Conservation (phyloP, 306 rosid genomes). For the Cucurbita pepo region DNA sequence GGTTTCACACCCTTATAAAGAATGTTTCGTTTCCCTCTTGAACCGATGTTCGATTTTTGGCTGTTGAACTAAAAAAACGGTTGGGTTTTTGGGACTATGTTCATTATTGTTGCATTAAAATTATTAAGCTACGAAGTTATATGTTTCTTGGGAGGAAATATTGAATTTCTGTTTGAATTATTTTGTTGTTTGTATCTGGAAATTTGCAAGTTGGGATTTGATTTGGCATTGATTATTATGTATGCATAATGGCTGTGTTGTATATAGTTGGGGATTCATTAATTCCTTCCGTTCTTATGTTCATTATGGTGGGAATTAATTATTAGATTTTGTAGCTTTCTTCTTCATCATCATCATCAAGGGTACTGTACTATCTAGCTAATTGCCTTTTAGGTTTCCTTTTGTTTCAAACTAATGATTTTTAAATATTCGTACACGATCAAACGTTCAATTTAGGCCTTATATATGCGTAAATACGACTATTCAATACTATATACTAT, state of each 20-base stretch:
- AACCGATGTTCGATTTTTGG: too few species aligned
- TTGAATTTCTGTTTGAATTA: background rate
- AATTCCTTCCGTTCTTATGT: background rate
- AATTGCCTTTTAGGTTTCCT: background rate
- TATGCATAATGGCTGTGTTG: background rate
- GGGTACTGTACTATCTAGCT: background rate
- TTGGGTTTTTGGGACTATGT: background rate
- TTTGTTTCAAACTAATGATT: background rate
- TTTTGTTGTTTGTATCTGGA: background rate
- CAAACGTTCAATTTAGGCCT: too few species aligned
- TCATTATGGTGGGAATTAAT: background rate
- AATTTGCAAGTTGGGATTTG: background rate
- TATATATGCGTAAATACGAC: too few species aligned
- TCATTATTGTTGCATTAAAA: background rate
- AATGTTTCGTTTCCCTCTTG: too few species aligned
- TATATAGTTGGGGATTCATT: background rate
- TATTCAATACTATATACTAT: too few species aligned
- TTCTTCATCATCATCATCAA: background rate
- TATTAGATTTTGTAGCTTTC: background rate
- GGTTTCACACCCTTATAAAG: too few species aligned
- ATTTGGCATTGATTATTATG: background rate
- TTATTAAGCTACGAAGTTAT: background rate
- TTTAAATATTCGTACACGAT: background rate
- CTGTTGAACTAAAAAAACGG: too few species aligned
- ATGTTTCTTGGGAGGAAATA: background rate